A percentile compares a stretch with the other conserved stretches of the same genome.
Conservation (phyloP, 2,329 filamentous ascomycete genomes). For the Bretziella fagacearum region DNA sequence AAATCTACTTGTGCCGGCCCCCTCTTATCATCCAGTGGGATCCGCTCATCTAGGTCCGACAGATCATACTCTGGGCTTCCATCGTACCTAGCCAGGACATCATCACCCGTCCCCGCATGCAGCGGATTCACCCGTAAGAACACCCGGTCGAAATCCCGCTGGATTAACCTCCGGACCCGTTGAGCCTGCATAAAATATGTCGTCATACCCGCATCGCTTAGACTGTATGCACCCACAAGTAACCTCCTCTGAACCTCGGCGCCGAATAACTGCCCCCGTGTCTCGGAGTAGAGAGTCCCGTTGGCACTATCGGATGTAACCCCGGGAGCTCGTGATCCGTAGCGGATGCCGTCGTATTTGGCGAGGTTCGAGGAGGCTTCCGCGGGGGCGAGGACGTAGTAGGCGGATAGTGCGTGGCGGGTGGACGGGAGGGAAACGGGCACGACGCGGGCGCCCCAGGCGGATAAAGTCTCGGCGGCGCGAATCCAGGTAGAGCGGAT, state of each 20-base stretch:
- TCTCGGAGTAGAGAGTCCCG: conserved; percentile 57
- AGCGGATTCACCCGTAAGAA: conserved; percentile 59
- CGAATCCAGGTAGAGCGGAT: conserved; percentile 55
- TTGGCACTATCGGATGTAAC: conserved; percentile 28
- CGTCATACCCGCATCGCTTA: conserved; percentile 79
- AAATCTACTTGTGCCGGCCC: conserved; percentile 60
- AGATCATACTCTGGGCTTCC: conserved; percentile 32
- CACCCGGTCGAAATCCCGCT: conserved; percentile 67
- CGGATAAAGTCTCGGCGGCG: conserved; percentile 41
- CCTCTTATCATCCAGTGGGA: conserved; percentile 36
- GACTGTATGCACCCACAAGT: conserved; percentile 71
- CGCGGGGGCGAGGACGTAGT: conserved; percentile 88
- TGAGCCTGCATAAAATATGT: conserved; percentile 97
- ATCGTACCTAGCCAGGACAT: background rate
- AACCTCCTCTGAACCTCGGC: conserved; percentile 75
- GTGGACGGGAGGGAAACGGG: conserved; percentile 71
- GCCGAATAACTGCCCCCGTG: conserved; percentile 60
- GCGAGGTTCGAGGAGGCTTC: conserved; percentile 92
- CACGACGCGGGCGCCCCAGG: conserved; percentile 52
- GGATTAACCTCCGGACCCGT: conserved; percentile 65
- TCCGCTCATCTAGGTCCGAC: conserved; percentile 38
- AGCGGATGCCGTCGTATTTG: conserved; percentile 94
- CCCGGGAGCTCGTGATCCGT: conserved; percentile 42
- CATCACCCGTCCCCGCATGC: conserved; percentile 23
- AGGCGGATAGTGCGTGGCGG: conserved; percentile 70